Evolutionary conservation across 1,284 basidiomycete species (phyloP), one percentile per base, ranked within the genome.

Genomic region (Cerrena zonata): DNA sequence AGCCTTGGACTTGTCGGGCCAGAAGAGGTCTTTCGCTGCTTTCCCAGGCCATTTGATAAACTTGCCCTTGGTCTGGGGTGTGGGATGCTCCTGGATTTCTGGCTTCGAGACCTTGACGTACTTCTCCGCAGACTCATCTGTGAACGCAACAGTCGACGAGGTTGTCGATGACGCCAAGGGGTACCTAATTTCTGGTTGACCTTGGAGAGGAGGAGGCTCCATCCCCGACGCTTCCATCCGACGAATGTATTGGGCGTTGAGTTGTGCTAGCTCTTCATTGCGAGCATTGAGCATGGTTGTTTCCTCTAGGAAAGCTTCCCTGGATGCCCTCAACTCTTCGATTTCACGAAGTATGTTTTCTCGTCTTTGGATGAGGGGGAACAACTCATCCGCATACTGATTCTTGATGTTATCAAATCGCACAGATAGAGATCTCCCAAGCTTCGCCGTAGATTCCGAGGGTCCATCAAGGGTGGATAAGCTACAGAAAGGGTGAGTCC

Each of bases 361-460:
- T 22, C 87, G 84, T 68, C 96, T 84, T 47, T 85, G 80, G 3
- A 80, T 89, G 48, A 98, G 80, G 0, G 89, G 89, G 36, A 90
- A 74, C 27, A 99, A 84, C 58, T 97, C 94, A 58, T 80, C 80
- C 46, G 87, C 82, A 64, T 98, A 97, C 63, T 92, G 86, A 48
- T 76, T 78, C 70, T 93, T 94, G 72, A 98, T 81, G 45, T 75
- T 86, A 56, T 98, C 94, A 45, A 98, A 77, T n/a, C 94, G 89
- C 60, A 81, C 81, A 0, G 89, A 89, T 41, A 98, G 71, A 11
- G 88, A 87, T 11, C 89, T 80, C 42, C 83, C 79, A 21, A 94
- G 67, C 27, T 77, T 77, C 1, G 72, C 65, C 5, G 71, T 65
- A 5, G 75, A 69, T 12, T 73, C 67, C 30, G 79, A 80, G 30